Evolutionary conservation across 352 stramenopile species (phyloP).

Genomic region (Aphanomyces astaci): DNA sequence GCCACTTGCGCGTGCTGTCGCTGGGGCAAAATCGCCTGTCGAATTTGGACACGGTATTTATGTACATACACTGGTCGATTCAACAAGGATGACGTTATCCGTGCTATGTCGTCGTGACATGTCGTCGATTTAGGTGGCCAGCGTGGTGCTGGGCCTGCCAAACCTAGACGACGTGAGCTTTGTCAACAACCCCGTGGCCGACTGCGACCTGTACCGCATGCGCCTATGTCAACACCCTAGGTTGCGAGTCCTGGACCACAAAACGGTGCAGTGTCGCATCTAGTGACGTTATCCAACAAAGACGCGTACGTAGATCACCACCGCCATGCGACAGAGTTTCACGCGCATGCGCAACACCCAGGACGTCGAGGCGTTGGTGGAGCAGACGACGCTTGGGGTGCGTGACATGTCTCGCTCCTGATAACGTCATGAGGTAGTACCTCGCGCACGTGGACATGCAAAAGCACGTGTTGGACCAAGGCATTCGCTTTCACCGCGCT

Average conservation of each 20-base stretch:
- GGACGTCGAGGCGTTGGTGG: neutral
- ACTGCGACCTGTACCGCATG: neutral
- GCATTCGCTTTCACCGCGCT: neutral
- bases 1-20: neutral
- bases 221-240: neutral
- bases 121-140: conserved; percentile 3
- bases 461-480: conserved; percentile 12
- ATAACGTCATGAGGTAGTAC: conserved; percentile 8
- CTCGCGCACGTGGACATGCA: neutral
- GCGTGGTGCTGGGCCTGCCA: neutral
- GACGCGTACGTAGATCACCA: neutral
- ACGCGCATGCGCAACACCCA: neutral
- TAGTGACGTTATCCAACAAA: no score
- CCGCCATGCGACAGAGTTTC: neutral
- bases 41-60: conserved; percentile 14
- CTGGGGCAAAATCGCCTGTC: conserved; percentile 1
- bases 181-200: conserved; percentile 9
- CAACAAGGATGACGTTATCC: neutral
- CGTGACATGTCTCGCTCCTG: neutral
- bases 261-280: conserved; percentile 9
- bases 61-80: no score
- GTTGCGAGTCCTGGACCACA: neutral
- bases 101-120: neutral
- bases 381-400: neutral
- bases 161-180: neutral